Percentiles rank a stretch among this genome's conserved stretches.
Evolutionary conservation across 441 rosid species (phyloP).

Genomic region (Pelargonium citronellum): DNA sequence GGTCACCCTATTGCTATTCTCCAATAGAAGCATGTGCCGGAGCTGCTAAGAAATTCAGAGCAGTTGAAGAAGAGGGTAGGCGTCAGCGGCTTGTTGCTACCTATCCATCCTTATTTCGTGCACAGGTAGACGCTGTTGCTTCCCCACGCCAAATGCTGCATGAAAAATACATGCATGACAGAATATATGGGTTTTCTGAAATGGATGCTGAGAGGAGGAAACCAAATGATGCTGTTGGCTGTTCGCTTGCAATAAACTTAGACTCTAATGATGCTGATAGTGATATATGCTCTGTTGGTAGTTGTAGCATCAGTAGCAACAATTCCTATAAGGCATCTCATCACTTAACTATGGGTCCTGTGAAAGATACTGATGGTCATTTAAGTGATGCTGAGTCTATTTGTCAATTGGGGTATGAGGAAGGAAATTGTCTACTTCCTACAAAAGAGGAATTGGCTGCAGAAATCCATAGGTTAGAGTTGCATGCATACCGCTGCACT

Average conservation of each 20-base stretch:
- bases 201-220: slow-evolving; percentile 35
- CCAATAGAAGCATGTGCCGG: slow-evolving; percentile 29
- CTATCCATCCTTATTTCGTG: slow-evolving; percentile 21
- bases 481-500: slow-evolving; percentile 54
- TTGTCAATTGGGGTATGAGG: slow-evolving; percentile 27
- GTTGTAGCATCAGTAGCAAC: slow-evolving; percentile 34
- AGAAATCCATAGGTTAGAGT: slow-evolving; percentile 53
- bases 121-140: slow-evolving; percentile 32
- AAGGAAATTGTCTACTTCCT: slow-evolving; percentile 28
- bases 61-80: slow-evolving; percentile 33
- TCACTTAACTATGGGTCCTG: slow-evolving; percentile 25
- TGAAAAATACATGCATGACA: slow-evolving; percentile 27
- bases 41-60: slow-evolving; percentile 31
- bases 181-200: slow-evolving; percentile 28
- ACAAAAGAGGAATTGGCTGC: slow-evolving; percentile 30
- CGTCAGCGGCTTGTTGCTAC: slow-evolving; percentile 24
- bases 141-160: slow-evolving; percentile 28
- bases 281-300: slow-evolving; percentile 40
- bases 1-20: slow-evolving; percentile 22
- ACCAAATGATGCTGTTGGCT: slow-evolving; percentile 27
- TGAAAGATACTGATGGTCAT: slow-evolving; percentile 26
- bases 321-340: slow-evolving; percentile 21
- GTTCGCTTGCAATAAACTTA: slow-evolving; percentile 23
- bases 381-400: slow-evolving; percentile 56
- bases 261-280: slow-evolving; percentile 29